Evolutionary conservation across 176 grass and related monocot genomes (phyloP).

Genomic region (Aegilops umbellulata): DNA sequence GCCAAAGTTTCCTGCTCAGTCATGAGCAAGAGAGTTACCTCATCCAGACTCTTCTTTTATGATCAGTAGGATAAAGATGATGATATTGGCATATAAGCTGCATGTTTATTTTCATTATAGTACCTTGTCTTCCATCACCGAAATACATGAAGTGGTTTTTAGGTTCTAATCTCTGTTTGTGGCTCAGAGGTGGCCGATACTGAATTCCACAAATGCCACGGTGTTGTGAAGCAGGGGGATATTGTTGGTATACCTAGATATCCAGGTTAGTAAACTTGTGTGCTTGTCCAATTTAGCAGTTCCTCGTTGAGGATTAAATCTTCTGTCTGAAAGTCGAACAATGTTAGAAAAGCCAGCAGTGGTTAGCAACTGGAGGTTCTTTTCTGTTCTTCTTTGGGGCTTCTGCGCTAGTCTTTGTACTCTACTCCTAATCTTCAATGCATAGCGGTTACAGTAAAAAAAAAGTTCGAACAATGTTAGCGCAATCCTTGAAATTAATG

Average conservation of each 20-base stretch:
- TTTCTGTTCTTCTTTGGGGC: no score
- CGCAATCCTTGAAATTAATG: not conserved
- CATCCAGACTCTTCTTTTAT: conserved; percentile 66
- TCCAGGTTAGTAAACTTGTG: conserved; percentile 32
- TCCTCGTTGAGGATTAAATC: not conserved
- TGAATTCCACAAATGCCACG: conserved; percentile 47
- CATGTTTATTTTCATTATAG: not conserved
- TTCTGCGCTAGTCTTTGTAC: no score
- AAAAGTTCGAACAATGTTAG: no score
- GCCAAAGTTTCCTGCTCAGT: conserved; percentile 19
- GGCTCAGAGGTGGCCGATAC: conserved; percentile 32
- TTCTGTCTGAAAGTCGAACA: not conserved
- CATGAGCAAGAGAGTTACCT: conserved; percentile 62
- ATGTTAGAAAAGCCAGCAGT: not conserved
- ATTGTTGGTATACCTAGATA: conserved; percentile 58
- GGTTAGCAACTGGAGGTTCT: no score
- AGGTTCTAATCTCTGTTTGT: conserved; percentile 5
- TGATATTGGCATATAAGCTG: not conserved
- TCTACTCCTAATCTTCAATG: no score
- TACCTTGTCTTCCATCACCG: not conserved
- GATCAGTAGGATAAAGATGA: conserved; percentile 21
- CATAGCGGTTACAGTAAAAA: no score
- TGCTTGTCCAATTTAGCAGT: not conserved
- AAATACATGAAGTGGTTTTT: not conserved
- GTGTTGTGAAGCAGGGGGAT: conserved; percentile 56